Conservation (phyloP, 1,284 basidiomycete genomes). For the Mycena sp. region DNA sequence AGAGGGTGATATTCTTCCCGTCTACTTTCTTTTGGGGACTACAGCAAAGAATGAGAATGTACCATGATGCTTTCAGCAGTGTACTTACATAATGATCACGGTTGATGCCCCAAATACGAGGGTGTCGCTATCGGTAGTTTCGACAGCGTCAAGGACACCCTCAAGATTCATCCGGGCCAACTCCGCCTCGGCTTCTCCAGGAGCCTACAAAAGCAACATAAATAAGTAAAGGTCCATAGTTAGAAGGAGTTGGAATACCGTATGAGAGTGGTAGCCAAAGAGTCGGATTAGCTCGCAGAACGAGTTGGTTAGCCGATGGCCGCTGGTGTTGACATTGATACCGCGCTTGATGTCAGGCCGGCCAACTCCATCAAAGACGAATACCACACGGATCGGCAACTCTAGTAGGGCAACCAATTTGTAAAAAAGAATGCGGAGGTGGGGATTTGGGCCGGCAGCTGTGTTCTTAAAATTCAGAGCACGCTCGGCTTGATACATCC, state of each 20-base stretch:
- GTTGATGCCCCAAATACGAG: slow-evolving; percentile 88
- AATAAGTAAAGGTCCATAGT: not conserved
- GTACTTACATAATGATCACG: slow-evolving; percentile 61
- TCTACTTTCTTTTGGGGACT: slow-evolving; percentile 66
- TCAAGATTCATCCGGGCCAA: slow-evolving; percentile 85
- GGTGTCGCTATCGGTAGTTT: slow-evolving; percentile 94
- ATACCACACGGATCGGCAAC: slow-evolving; percentile 30
- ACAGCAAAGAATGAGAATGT: slow-evolving; percentile 10
- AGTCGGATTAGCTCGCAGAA: slow-evolving; percentile 32
- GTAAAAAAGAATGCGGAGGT: slow-evolving; percentile 34
- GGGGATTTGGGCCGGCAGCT: slow-evolving; percentile 38
- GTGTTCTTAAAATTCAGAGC: no score
- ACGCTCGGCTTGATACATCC: no score
- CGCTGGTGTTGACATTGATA: slow-evolving; percentile 20
- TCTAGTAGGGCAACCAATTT: slow-evolving; percentile 29
- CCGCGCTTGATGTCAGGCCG: slow-evolving; percentile 35
- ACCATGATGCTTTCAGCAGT: not conserved
- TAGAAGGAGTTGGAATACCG: slow-evolving; percentile 25
- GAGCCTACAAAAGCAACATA: slow-evolving; percentile 62
- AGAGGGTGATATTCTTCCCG: slow-evolving; percentile 77
- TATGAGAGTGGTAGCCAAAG: slow-evolving; percentile 37
- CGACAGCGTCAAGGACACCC: slow-evolving; percentile 86
- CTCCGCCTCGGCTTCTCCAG: slow-evolving; percentile 97
- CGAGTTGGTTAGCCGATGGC: slow-evolving; percentile 30
- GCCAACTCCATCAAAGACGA: slow-evolving; percentile 41